Evolutionary conservation across 352 stramenopile genomes (phyloP), one percentile per base, ranked within the genome.

Genomic region (Phytophthora chlamydospora): DNA sequence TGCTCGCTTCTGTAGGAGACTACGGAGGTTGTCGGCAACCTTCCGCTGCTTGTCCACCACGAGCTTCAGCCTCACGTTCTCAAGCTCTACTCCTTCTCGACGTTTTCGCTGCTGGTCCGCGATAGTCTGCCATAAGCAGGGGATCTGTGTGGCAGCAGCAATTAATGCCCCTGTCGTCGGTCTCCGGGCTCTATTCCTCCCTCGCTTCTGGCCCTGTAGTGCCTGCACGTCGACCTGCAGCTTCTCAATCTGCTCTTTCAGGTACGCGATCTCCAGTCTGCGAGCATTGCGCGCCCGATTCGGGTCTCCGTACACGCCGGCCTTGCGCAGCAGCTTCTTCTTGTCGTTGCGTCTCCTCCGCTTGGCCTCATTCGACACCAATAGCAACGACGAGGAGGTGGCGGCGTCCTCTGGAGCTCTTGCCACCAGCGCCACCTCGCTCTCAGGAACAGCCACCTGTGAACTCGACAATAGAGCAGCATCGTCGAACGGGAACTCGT

Each of bases 21-120:
- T 49, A 11, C 74, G 62, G 5, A 87, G 61, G 10, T 55, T 74
- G 19, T 67, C 66, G 24, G 68, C 67, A 14, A 81, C 58, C 38
- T 74, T 72, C 44, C 66, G 58, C 47, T 87, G 77, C 11, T 68
- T 61, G 36, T 83, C 69, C 4, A 84, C 46, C 40, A 80, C 14
- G 12, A 66, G 40, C 29, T 74, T 76, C 4, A 79, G 38, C 0
- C 58, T 58, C 12, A 71, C 51, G 29, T 74, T 76, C 45, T 78
- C 71, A 14, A 53, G 47, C 43, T 78, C 62, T n/a, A 51, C 49
- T 19, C 51, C 57, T 45, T 62, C 58, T 45, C 63, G 52, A 1
- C 53, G 31, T n/a, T 34, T 38, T 8, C 53, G 33, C 19, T 73
- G 66, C 5, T 50, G 58, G 3, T 47, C 38, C 10, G 68, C 63